Evolutionary conservation across 371 early-diverging fungal species (phyloP).

Genomic region (Apophysomyces trapeziformis): DNA sequence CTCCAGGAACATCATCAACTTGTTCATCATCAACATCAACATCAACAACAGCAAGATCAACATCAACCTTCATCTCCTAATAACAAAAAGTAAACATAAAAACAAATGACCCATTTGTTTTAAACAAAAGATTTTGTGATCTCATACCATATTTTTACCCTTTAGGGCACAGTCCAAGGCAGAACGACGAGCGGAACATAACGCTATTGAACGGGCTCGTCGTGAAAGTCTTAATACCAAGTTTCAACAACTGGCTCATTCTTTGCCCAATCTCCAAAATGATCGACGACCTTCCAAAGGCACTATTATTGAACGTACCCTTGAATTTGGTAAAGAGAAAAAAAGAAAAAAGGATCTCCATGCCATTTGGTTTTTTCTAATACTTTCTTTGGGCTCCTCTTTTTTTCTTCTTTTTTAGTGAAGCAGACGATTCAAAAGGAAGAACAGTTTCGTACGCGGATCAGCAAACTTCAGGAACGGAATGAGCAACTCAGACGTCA

Average conservation of each 20-base stretch:
- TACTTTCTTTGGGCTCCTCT: not conserved
- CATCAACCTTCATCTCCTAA: conserved; percentile 17
- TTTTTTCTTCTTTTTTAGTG: conserved; percentile 16
- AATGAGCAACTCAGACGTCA: conserved; percentile 24
- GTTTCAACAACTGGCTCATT: conserved; percentile 74
- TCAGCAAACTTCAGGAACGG: conserved; percentile 23
- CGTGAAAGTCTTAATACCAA: conserved; percentile 74
- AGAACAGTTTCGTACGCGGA: conserved; percentile 30
- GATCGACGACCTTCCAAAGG: conserved; percentile 76
- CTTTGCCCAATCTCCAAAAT: conserved; percentile 68
- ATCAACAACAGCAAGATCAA: conserved; percentile 18
- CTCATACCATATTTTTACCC: not conserved
- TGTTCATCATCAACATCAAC: not conserved
- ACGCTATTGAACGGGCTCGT: conserved; percentile 78
- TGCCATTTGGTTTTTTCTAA: not conserved
- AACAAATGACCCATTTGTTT: no score
- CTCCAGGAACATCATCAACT: conserved; percentile 2
- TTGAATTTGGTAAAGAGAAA: conserved; percentile 47
- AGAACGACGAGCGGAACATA: conserved; percentile 74
- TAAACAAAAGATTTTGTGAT: not conserved
- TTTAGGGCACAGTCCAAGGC: conserved; percentile 48
- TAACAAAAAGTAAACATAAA: conserved; percentile 21
- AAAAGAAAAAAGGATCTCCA: not conserved
- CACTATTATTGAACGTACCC: conserved; percentile 71
- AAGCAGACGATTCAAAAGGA: conserved; percentile 41